Evolutionary conservation across 176 grass and related monocot genomes (phyloP), one percentile per base, ranked within the genome.

Genomic region (Typha latifolia): DNA sequence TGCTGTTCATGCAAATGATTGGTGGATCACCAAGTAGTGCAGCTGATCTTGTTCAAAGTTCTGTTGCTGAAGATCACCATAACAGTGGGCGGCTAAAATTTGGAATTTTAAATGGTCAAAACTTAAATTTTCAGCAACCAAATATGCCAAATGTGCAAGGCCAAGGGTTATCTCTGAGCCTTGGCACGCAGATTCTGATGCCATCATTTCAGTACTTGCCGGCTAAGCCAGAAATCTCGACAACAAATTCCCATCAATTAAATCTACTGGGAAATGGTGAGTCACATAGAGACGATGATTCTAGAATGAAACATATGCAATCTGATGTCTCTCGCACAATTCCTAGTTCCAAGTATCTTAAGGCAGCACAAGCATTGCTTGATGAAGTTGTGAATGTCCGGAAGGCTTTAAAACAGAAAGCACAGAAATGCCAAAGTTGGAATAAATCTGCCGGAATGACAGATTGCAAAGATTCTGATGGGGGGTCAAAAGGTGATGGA

Each of bases 361-460:
- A 90, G 67, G 89, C 82, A 62, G 83, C 89, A 59, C 95, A 90
- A 76, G 86, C 93, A 75, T 89, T 99, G 53, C 95, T 99, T 15
- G 89, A 99, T 32, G 95, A 99, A 67, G 78, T 99, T 1, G 86
- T 99, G 37, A 79, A 83, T 85, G 89, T 99, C 68, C 81, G 70
- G 74, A 90, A 87, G 80, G 71, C 73, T 72, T 75, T 99, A 67
- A 94, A 90, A 37, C 76, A 83, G 47, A 90, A 87, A 71, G 56
- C 76, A 78, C 77, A 85, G 21, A 99, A 81, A 77, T 62, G 64
- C 15, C 77, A 83, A 70, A 70, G 32, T 34, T 72, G 77, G 47
- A 26, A 75, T 57, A 56, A 31, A 55, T 76, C 63, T 74, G 67
- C 51, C 59, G 81, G 66, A 74, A 75, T 76, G 23, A 14, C 29